phyloP scores from a whole-genome alignment of 1,284 basidiomycete species.

The Melampsora americana region DNA sequence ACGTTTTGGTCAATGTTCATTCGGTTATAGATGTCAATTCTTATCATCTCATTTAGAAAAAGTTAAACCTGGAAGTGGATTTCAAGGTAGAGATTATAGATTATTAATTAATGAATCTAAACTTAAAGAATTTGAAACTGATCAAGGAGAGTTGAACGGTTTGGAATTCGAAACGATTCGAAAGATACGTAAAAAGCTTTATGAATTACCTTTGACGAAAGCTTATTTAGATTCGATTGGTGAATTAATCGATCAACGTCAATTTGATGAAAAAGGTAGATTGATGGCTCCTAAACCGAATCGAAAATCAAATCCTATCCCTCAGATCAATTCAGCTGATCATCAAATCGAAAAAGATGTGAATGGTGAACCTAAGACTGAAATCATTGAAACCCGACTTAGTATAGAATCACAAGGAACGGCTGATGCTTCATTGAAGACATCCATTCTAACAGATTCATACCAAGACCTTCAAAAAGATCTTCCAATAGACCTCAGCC shows the following conservation, averaged over 20 bases:
- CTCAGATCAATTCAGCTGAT: too few species aligned
- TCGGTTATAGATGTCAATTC: slow-evolving; percentile 3
- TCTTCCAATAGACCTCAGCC: slow-evolving; percentile 57
- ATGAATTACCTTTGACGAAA: slow-evolving; percentile 45
- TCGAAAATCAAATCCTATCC: neutral
- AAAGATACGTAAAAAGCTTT: slow-evolving; percentile 1
- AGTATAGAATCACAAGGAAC: neutral
- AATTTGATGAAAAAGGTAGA: slow-evolving; percentile 1
- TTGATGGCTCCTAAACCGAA: neutral
- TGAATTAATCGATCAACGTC: slow-evolving; percentile 13
- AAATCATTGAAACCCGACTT: neutral
- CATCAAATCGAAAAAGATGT: too few species aligned
- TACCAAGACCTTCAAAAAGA: slow-evolving; percentile 18
- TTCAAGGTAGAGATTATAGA: neutral
- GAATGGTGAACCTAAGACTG: too few species aligned
- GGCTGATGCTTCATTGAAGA: slow-evolving; percentile 40
- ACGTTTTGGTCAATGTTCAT: neutral
- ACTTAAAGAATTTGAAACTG: neutral
- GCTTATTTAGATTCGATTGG: slow-evolving; percentile 14
- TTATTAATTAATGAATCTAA: neutral
- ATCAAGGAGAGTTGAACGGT: neutral
- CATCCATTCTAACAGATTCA: neutral
- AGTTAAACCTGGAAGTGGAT: neutral
- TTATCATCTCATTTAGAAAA: slow-evolving; percentile 1
- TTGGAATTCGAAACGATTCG: neutral